A percentile compares a stretch with the other conserved stretches of the same genome.
phyloP scores from a whole-genome alignment of 2,329 filamentous ascomycete species.

The Pseudogymnoascus sp. region DNA sequence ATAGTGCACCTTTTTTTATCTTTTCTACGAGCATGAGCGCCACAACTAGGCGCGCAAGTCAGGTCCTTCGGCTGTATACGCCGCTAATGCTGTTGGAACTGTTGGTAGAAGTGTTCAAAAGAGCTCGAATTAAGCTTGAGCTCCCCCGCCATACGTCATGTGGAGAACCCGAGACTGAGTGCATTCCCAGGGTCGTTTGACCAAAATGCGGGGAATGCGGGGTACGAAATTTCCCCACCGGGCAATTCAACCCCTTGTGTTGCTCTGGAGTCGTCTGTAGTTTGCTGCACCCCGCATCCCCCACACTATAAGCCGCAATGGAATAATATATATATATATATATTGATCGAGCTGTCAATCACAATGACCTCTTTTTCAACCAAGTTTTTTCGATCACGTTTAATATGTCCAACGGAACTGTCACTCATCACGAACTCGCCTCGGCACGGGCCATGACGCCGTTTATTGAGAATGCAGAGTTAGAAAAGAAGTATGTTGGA shows the following conservation, averaged over 20 bases:
- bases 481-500: conserved; percentile 13
- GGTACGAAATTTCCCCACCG: background rate
- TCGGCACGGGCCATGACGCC: background rate
- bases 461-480: conserved; percentile 13
- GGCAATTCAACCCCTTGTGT: background rate
- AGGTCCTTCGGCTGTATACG: no score
- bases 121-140: background rate
- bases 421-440: conserved; percentile 4
- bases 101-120: no score
- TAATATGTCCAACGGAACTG: background rate
- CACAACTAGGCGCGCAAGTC: background rate
- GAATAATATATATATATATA: background rate
- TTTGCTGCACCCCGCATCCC: background rate
- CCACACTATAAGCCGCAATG: background rate
- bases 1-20: background rate
- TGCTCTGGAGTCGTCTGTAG: no score
- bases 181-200: no score
- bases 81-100: no score
- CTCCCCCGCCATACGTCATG: background rate
- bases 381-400: background rate
- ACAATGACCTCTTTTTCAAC: background rate
- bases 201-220: background rate
- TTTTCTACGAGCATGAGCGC: background rate
- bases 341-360: background rate
- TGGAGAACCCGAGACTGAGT: background rate